Conservation (phyloP, 2,329 filamentous ascomycete genomes). For the Diplocarpon mali region DNA sequence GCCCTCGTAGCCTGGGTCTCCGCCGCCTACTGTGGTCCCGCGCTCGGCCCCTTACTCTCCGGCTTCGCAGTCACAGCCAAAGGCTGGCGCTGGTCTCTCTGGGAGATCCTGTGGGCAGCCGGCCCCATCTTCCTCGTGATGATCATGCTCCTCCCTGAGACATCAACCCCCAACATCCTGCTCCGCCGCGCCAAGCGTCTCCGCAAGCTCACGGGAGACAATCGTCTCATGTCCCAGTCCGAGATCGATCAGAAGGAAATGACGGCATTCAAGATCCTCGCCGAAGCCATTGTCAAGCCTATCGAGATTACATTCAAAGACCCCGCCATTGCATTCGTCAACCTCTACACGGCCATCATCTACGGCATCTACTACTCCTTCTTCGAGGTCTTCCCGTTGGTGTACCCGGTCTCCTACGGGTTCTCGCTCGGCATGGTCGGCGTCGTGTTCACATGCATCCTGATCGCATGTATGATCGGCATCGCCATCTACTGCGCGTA, state of each 20-base stretch:
- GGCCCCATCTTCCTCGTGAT: conserved; percentile 48
- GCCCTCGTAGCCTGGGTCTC: conserved; percentile 49
- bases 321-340: conserved; percentile 50
- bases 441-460: conserved; percentile 48
- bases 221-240: conserved; percentile 45
- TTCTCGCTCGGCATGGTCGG: conserved; percentile 48
- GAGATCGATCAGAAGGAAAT: conserved; percentile 52
- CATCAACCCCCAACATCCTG: conserved; percentile 46
- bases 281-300: conserved; percentile 38
- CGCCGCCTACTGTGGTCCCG: conserved; percentile 39
- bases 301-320: conserved; percentile 49
- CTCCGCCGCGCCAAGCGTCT: conserved; percentile 50
- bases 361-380: conserved; percentile 53
- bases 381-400: conserved; percentile 57
- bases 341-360: conserved; percentile 49
- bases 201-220: conserved; percentile 46
- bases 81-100: conserved; percentile 53
- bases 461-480: conserved; percentile 45
- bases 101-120: conserved; percentile 52
- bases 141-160: conserved; percentile 55
- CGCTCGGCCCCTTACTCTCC: conserved; percentile 48
- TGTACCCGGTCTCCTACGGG: conserved; percentile 47
- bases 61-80: conserved; percentile 48
- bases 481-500: conserved; percentile 39
- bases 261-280: conserved; percentile 35